phyloP scores from a whole-genome alignment of 352 stramenopile species.

The Pythium monospermum region DNA sequence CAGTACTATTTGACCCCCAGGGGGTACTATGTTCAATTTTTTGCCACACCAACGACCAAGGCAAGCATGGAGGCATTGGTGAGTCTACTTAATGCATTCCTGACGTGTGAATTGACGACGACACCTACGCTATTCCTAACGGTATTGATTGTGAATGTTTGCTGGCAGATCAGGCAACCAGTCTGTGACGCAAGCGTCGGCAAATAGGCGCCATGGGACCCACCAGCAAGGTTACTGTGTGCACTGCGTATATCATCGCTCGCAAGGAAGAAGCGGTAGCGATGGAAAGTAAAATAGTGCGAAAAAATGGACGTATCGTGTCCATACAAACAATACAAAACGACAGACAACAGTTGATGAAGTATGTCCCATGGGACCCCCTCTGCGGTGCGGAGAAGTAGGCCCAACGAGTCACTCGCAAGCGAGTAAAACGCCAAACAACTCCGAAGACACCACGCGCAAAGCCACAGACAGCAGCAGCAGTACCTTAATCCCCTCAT shows the following conservation, averaged over 20 bases:
- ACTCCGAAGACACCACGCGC: constrained; percentile 10
- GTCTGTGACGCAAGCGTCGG: not conserved
- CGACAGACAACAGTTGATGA: not conserved
- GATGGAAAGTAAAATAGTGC: constrained; percentile 78
- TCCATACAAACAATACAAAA: not conserved
- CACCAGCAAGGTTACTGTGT: constrained; percentile 34
- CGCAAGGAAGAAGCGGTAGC: constrained; percentile 32
- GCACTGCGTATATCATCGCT: constrained; percentile 82
- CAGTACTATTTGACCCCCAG: too few species aligned
- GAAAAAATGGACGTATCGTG: not conserved
- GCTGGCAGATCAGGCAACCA: not conserved
- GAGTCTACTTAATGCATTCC: too few species aligned
- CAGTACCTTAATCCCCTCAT: constrained; percentile 18
- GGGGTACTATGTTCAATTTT: too few species aligned
- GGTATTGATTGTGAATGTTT: too few species aligned
- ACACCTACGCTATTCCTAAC: too few species aligned
- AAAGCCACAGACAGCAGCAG: constrained; percentile 8
- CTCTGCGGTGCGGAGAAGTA: constrained; percentile 9
- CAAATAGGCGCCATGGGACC: not conserved
- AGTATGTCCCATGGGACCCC: constrained; percentile 16
- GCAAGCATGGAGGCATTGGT: too few species aligned
- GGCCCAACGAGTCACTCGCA: not conserved
- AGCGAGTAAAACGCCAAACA: not conserved
- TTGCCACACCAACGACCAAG: too few species aligned
- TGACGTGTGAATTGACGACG: too few species aligned